phyloP scores from a whole-genome alignment of 805 yeast genomes.

The Starmerella stellata region DNA sequence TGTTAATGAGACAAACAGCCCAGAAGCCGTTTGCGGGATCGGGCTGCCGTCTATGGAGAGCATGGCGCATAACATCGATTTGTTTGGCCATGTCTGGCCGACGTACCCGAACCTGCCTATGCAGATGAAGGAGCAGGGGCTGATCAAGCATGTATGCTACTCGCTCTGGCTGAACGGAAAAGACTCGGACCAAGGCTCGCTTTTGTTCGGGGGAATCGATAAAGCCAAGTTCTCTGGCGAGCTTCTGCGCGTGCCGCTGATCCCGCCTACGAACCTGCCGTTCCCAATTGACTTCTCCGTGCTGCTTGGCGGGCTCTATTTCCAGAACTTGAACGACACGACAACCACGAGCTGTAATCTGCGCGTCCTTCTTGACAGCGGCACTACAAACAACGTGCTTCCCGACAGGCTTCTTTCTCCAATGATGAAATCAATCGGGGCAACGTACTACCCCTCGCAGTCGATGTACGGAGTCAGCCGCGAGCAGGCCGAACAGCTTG shows the following conservation, averaged over 20 bases:
- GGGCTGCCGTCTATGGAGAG: constrained; percentile 23
- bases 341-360: constrained; percentile 6
- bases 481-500: not conserved
- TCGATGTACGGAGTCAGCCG: constrained; percentile 6
- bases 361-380: constrained; percentile 31
- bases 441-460: constrained; percentile 1
- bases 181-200: constrained; percentile 21
- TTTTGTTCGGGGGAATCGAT: constrained; percentile 30
- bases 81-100: constrained; percentile 10
- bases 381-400: constrained; percentile 33
- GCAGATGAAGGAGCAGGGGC: constrained; percentile 25
- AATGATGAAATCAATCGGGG: constrained; percentile 8
- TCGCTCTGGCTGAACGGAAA: constrained; percentile 28
- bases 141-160: constrained; percentile 27
- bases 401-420: constrained; percentile 21
- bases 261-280: constrained; percentile 18
- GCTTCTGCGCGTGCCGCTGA: constrained; percentile 23
- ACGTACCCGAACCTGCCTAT: constrained; percentile 23
- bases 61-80: constrained; percentile 16
- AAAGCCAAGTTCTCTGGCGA: constrained; percentile 25
- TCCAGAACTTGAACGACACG: constrained; percentile 1
- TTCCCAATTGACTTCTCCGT: constrained; percentile 13
- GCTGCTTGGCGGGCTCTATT: constrained; percentile 15
- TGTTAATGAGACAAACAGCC: constrained; percentile 46
- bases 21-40: constrained; percentile 34